Percentiles rank a stretch among this genome's conserved stretches.
These are phyloP conservation scores for Aegilops tauschii DNA, from an alignment of 176 grass and related monocot genomes.

Conservation along the genomic window DNA sequence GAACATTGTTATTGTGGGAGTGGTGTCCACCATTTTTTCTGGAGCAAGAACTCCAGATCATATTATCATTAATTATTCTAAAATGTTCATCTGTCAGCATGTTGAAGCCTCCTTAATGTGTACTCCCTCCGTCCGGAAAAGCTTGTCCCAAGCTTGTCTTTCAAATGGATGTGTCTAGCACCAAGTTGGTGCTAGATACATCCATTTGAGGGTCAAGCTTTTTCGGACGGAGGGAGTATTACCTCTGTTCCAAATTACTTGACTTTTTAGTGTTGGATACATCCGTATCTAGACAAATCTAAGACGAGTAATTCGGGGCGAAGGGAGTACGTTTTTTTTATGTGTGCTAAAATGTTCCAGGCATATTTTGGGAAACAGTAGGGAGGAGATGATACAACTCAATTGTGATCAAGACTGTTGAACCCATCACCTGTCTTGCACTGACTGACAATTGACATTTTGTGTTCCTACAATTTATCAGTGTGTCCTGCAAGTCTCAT, in stretches of 20 bases:
- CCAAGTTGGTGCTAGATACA: too few species aligned
- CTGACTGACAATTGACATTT: not conserved
- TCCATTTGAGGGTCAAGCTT: too few species aligned
- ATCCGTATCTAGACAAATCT: too few species aligned
- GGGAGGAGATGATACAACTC: not conserved
- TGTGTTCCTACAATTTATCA: not conserved
- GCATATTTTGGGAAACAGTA: not conserved
- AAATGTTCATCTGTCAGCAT: not conserved
- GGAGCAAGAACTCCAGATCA: constrained; percentile 13
- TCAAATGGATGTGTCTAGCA: too few species aligned
- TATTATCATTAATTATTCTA: not conserved
- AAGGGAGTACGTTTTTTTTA: not conserved
- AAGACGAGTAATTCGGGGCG: too few species aligned
- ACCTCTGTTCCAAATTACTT: too few species aligned
- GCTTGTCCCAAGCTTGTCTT: too few species aligned
- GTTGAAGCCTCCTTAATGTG: not conserved
- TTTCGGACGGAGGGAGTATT: too few species aligned
- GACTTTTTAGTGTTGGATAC: too few species aligned
- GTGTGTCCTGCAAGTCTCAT: not conserved
- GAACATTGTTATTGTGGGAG: not conserved
- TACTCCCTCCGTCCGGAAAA: not conserved
- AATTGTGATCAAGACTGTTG: not conserved
- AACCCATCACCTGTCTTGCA: not conserved
- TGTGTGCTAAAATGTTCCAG: constrained; percentile 25
- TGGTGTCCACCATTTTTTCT: constrained; percentile 12